Percentiles rank a stretch among this genome's conserved stretches.
phyloP scores from a whole-genome alignment of 306 rosid species.

The Sesbania bispinosa region DNA sequence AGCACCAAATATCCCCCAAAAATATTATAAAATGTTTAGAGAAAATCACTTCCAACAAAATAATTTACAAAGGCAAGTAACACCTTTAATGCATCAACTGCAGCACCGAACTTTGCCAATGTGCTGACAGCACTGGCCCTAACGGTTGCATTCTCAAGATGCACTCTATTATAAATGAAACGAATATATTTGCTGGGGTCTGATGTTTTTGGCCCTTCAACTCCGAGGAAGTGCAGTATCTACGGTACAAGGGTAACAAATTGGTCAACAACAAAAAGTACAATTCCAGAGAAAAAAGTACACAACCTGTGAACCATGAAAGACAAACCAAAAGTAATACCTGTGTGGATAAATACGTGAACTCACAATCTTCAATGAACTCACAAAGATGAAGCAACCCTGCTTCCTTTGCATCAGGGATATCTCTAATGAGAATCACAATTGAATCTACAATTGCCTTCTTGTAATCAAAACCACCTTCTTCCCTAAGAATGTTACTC shows the following conservation, averaged over 20 bases:
- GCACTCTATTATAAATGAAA: conserved; percentile 90
- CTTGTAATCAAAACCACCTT: conserved; percentile 98
- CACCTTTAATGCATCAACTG: conserved; percentile 86
- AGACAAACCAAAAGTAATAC: conserved; percentile 36
- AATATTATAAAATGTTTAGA: background rate
- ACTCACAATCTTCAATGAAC: conserved; percentile 98
- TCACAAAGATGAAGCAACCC: conserved; percentile 99
- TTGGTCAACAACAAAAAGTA: conserved; percentile 16
- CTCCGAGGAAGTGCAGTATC: conserved; percentile 96
- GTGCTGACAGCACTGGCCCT: conserved; percentile 99
- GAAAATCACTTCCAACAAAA: no score
- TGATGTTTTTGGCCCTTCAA: conserved; percentile 97
- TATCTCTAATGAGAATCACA: conserved; percentile 93
- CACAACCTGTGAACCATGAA: conserved; percentile 10
- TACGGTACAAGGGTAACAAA: conserved; percentile 25
- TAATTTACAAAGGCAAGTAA: conserved; percentile 7
- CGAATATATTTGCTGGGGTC: conserved; percentile 98
- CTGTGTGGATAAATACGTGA: conserved; percentile 98
- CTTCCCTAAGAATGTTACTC: conserved; percentile 97
- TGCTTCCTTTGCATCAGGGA: conserved; percentile 92
- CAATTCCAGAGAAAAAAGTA: background rate
- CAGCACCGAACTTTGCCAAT: conserved; percentile 92
- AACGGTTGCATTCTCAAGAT: conserved; percentile 98
- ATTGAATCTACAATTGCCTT: conserved; percentile 97
- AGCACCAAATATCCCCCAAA: conserved; percentile 17